Evolutionary conservation across 139 green algal genomes (phyloP), one percentile per base, ranked within the genome.

Genomic region (Ulvella scutata): DNA sequence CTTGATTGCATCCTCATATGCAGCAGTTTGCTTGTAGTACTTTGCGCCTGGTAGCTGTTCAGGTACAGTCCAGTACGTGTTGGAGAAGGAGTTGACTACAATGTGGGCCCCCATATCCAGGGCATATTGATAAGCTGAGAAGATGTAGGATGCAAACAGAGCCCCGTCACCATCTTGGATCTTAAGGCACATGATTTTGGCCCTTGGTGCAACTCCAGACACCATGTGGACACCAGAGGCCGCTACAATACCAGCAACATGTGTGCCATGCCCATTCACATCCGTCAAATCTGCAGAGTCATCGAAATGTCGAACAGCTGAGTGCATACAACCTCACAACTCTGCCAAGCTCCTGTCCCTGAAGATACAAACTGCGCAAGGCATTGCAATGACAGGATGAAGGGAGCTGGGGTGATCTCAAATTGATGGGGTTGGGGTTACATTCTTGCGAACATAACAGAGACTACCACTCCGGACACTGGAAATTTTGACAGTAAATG

Each of bases 101-200:
- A 67, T 26, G 20, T 67, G 51, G 20, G 51, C 51, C 7, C 51
- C 51, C 51, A 67, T 67, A 26, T 67, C 51, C 51, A 67, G 10
- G 51, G 51, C 51, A 29, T 67, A 67, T 26, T 67, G 51, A 26
- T 67, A 67, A 13, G 51, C 51, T 10, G 51, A 26, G 33, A 67
- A 67, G 51, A 67, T 67, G 17, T 67, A 67, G 6, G 51, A 67
- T 9, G 51, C 51, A 67, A 67, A 67, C 6, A 67, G 51, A 6
- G 13, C n/a, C 9, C 51, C 51, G 13, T 67, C 51, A 67, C 33
- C 51, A 26, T 67, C 51, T 26, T 67, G 51, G 20, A 67, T 26
- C 51, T 67, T 67, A n/a, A 67, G 51, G 51, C 51, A 67, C 51
- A 67, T 67, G 51, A 67, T 29, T 26, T 67, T 67, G 9, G 51